Evolutionary conservation across 768 basidiomycete species (phyloP), one percentile per base, ranked within the genome.

Genomic region (Leucosporidium creatinivorum): DNA sequence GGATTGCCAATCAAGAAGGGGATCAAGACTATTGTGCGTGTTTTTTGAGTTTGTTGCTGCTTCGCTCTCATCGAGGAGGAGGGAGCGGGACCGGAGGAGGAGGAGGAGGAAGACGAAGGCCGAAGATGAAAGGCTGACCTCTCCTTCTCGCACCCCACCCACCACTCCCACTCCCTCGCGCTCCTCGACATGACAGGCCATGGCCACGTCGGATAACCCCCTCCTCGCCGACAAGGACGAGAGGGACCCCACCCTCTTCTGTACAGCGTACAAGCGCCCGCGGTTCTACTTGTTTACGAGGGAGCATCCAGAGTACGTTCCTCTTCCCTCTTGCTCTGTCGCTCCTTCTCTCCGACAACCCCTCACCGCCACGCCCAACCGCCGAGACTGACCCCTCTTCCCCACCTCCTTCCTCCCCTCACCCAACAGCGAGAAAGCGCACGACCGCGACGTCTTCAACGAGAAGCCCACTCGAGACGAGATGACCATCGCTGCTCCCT

Each of bases 401-500:
- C n/a, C n/a, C n/a, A n/a, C 6, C 36, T 33, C 19, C 10, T 21
- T 17, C 36, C 36, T n/a, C 36, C 19, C 52, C 58, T 10, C 39
- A 1, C 44, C n/a, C 26, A 47, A 17, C 76, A 93, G 89, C 77
- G 91, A 93, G 72, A 93, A 90, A 79, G 84, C 85, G 2, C 81
- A 79, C 12, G 94, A 98, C 71, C 87, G 96, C 65, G 96, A 99
- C 73, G 87, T 99, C 63, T 98, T 97, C 84, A 99, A 99, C 78
- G 96, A 99, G 79, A 84, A 89, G 56, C 96, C 96, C 3, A 98
- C 94, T 1, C 85, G 93, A 60, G 96, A 98, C 77, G 96, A 99
- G 76, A 93, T 92, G 77, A 88, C 85, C 36, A 85, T 93, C 58
- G 92, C 92, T 4, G 78, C 87, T 12, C 81, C 88, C 30, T 33